phyloP scores from a whole-genome alignment of 75 land plant genomes.

The Pseudotsuga menziesii region DNA sequence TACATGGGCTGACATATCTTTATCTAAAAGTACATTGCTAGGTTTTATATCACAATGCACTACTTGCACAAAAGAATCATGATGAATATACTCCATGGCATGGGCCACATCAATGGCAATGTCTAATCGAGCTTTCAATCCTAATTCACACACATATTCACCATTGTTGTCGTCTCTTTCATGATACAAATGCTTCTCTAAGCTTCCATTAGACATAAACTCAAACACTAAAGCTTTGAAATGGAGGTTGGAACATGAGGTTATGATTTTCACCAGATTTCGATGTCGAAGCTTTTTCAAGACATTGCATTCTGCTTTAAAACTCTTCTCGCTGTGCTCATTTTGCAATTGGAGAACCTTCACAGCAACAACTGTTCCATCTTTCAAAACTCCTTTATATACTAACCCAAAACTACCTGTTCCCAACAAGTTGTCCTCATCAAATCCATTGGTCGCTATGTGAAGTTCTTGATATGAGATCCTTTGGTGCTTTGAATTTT shows the following conservation, averaged over 20 bases:
- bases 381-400: constrained; percentile 21
- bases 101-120: constrained; percentile 21
- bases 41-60: constrained; percentile 38
- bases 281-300: constrained; percentile 28
- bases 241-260: constrained; percentile 15
- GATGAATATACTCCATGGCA: constrained; percentile 26
- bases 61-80: constrained; percentile 11
- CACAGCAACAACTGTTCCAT: constrained; percentile 26
- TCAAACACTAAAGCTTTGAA: constrained; percentile 12
- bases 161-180: not conserved
- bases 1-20: constrained; percentile 17
- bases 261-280: constrained; percentile 20
- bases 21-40: constrained; percentile 31
- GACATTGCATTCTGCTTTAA: constrained; percentile 25
- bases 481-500: not conserved
- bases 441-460: not conserved
- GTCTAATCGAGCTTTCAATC: constrained; percentile 3
- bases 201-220: constrained; percentile 17
- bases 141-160: not conserved
- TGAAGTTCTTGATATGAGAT: not conserved
- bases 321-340: constrained; percentile 23
- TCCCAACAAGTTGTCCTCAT: not conserved
- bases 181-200: constrained; percentile 14
- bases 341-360: constrained; percentile 17
- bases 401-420: constrained; percentile 27